Conservation (phyloP, 163 green algal genomes). For the Chloroidium sp. region DNA sequence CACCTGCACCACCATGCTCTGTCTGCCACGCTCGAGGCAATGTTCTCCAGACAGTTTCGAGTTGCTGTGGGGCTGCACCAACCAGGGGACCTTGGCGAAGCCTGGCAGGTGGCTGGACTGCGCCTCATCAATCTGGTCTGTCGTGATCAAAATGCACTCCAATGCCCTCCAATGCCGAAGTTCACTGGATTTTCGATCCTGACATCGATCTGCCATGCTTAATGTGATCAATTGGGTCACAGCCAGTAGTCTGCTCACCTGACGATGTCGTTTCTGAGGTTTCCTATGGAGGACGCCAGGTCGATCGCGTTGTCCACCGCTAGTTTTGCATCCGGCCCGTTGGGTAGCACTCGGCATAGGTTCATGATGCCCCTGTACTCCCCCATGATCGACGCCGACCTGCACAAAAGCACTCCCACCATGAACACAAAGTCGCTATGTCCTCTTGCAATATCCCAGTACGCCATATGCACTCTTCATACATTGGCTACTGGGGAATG, state of each 20-base stretch:
- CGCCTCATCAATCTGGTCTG: too few species aligned
- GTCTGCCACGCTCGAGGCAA: too few species aligned
- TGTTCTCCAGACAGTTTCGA: too few species aligned
- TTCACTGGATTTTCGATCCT: too few species aligned
- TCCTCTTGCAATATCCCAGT: background rate
- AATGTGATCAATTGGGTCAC: too few species aligned
- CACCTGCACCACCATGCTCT: conserved; percentile 26
- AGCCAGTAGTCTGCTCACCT: conserved; percentile 6
- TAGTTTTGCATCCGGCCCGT: conserved; percentile 64
- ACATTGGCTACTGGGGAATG: background rate
- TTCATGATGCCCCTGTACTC: conserved; percentile 62
- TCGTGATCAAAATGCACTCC: too few species aligned
- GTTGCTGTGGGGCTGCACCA: too few species aligned
- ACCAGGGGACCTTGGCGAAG: too few species aligned
- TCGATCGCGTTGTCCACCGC: conserved; percentile 69
- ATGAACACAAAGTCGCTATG: too few species aligned
- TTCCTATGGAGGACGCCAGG: conserved; percentile 46
- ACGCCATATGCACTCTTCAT: background rate
- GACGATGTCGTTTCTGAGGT: conserved; percentile 68
- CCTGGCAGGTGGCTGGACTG: too few species aligned
- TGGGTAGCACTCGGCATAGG: conserved; percentile 64
- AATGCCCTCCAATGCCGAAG: too few species aligned
- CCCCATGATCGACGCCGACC: conserved; percentile 19
- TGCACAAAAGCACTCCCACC: background rate
- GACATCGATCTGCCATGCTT: too few species aligned